Evolutionary conservation across 352 stramenopile species (phyloP), one percentile per base, ranked within the genome.

Genomic region (Pythium scleroteichum): DNA sequence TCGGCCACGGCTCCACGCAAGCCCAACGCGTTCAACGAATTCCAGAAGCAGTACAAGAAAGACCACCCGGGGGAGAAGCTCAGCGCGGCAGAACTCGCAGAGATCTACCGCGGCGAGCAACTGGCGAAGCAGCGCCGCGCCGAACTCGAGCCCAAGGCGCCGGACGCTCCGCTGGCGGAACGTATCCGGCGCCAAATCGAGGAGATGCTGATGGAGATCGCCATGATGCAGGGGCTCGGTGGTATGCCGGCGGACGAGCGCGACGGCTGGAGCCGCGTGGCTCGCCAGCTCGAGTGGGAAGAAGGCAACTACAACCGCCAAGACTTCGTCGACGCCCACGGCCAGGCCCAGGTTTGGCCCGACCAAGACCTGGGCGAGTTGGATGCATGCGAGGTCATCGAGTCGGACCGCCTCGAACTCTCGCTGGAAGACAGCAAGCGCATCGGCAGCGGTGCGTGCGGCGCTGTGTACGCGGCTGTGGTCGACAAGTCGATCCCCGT

Each of bases 41-140:
- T 59, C 53, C 53, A 57, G 33, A 57, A 48, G 50, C 20, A 57
- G 35, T 48, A 46, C 35, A 57, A 57, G 27, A 41, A 39, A 16
- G 27, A 53, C 47, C 47, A 53, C n/a, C 47, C 47, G 24, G 16
- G 40, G 24, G 29, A 53, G 13, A 53, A 53, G 24, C 47, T 53
- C 29, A 53, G 22, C 5, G 26, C 26, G 3, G 22, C 26, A 16
- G 4, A 53, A 22, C 27, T 53, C 26, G 47, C 47, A 16, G 12
- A 39, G 47, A 14, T 53, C 9, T 53, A 53, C 26, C 47, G 47
- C 47, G 14, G 39, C 14, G 4, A 53, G 47, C 47, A 53, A 10
- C 29, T 35, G 10, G 29, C 29, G 29, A 10, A 35, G 10, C 29
- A 35, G 29, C 29, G 29, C 29, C 29, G 10, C 5, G 29, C 29